phyloP scores from a whole-genome alignment of 352 stramenopile genomes.

The Globisporangium camurandrum region DNA sequence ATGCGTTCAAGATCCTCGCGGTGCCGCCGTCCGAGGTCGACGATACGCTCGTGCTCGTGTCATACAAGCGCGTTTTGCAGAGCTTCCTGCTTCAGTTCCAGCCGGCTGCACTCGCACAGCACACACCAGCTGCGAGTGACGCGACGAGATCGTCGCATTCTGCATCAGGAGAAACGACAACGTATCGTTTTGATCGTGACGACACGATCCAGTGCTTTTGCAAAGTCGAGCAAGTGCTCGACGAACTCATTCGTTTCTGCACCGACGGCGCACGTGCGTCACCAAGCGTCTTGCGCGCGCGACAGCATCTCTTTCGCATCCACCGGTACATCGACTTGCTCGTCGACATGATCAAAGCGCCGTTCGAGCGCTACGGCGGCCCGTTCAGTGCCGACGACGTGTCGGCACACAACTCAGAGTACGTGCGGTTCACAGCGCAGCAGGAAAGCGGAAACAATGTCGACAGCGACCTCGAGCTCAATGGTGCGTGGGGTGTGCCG shows the following conservation, averaged over 20 bases:
- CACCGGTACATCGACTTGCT: constrained; percentile 61
- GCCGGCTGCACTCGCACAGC: not conserved
- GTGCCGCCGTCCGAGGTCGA: constrained; percentile 38
- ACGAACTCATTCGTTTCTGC: constrained; percentile 45
- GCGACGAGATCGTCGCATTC: too few species aligned
- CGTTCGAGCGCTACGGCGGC: constrained; percentile 48
- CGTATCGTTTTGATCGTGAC: constrained; percentile 22
- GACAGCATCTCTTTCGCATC: constrained; percentile 45
- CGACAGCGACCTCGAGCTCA: constrained; percentile 5
- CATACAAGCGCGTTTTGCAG: constrained; percentile 36
- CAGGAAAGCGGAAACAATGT: constrained; percentile 14
- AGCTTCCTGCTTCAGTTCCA: constrained; percentile 36
- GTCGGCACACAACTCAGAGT: constrained; percentile 41
- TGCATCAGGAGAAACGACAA: too few species aligned
- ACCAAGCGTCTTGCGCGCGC: constrained; percentile 18
- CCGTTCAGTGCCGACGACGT: constrained; percentile 54
- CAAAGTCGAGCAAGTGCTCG: constrained; percentile 30
- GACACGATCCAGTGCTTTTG: constrained; percentile 27
- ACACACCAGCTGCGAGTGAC: constrained; percentile 7
- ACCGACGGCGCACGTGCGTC: constrained; percentile 18
- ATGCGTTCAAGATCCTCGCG: constrained; percentile 55
- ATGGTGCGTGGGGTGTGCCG: constrained; percentile 4
- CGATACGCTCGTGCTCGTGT: constrained; percentile 56
- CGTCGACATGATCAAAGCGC: constrained; percentile 54
- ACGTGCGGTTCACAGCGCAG: constrained; percentile 16